Base-by-base conservation (phyloP, 257 asterid genomes). In the Rauvolfia tetraphylla region DNA sequence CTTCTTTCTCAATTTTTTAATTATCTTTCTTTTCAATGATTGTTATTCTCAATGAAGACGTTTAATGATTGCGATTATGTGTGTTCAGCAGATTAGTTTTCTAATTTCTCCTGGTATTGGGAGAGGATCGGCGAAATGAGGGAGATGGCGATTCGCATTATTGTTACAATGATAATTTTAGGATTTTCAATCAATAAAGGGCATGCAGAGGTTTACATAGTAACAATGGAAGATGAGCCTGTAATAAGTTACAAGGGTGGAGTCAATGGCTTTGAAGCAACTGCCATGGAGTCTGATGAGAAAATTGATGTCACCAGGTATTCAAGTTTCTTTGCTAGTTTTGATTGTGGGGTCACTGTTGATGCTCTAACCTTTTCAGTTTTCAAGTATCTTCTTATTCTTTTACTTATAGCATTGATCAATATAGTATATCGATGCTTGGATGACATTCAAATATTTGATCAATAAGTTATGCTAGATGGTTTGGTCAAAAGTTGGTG, bases 151-250 rank as follows among this genome's bases (percentile, higher is more conserved):
- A 65, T 84, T 72, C 78, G 81, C 25, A 79, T 75, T 78, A 56
- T 81, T 59, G 3, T 87, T 72, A 76, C 84, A 58, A 78, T 89
- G 25, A 67, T 85, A 53, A 79, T 92, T 42, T 79, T 86, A 71
- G 78, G 82, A 79, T 44, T 84, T 75, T 56, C 88, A 67, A 62
- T 80, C 76, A 69, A 66, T 34, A 66, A 70, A 18, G 96, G 87
- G 65, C 84, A 79, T 73, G 89, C 96, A 27, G 99, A 95, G 78
- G 79, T 95, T 69, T 95, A 89, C 84, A 91, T 95, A 14, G 97
- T 91, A 67, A 93, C 87, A 10, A 65, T 95, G 74, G 99, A 95
- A 84, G 99, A 97, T 56, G 99, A 95, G 84, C 98, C 99, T 33
- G 97, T 95, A 63, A 81, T 91, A 79, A 93, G 96, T 84, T 95